Evolutionary conservation across 2,329 filamentous ascomycete species (phyloP).

Genomic region (Pestalotiopsis sp.): DNA sequence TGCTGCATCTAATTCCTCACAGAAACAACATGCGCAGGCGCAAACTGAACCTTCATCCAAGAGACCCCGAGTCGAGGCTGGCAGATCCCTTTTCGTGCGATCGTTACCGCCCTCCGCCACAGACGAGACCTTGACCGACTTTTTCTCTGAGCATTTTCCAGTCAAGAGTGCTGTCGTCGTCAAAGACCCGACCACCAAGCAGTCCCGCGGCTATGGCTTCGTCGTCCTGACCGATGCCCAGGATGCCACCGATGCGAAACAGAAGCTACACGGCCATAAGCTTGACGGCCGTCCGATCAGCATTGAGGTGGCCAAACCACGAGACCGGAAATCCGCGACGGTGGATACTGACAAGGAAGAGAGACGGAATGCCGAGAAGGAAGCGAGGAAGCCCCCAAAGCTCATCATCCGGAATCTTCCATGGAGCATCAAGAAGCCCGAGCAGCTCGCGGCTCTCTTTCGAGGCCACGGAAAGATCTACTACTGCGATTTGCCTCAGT

Average conservation of each 20-base stretch:
- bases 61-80: constrained; percentile 61
- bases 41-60: constrained; percentile 45
- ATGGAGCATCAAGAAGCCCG: constrained; percentile 89
- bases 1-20: neutral
- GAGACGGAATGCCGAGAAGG: constrained; percentile 62
- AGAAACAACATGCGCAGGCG: neutral
- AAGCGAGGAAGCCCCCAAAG: constrained; percentile 67
- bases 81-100: constrained; percentile 85
- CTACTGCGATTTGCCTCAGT: constrained; percentile 80
- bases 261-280: constrained; percentile 77
- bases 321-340: constrained; percentile 59
- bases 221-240: constrained; percentile 95
- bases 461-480: constrained; percentile 90
- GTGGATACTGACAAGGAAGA: constrained; percentile 52
- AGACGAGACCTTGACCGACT: constrained; percentile 78
- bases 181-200: constrained; percentile 80
- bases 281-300: constrained; percentile 82
- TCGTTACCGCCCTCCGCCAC: constrained; percentile 80
- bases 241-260: constrained; percentile 80
- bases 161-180: constrained; percentile 97
- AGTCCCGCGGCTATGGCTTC: constrained; percentile 92
- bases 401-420: constrained; percentile 91
- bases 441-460: constrained; percentile 81
- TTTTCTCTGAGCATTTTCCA: constrained; percentile 93
- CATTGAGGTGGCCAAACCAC: constrained; percentile 84